Conservation (phyloP, 768 basidiomycete genomes). For the Xanthoconium stramineum region DNA sequence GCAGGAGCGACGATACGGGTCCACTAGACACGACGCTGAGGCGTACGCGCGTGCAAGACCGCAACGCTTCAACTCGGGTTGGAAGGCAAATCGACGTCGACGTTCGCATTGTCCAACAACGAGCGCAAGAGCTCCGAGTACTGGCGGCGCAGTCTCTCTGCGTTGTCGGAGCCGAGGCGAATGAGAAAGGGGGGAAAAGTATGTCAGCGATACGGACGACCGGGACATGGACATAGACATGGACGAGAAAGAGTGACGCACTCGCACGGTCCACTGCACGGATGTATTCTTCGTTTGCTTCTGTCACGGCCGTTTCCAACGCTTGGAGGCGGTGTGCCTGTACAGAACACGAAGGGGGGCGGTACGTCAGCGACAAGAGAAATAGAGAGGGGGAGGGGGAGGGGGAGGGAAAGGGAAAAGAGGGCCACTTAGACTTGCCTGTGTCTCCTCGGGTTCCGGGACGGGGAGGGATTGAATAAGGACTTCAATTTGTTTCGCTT, state of each 20-base stretch:
- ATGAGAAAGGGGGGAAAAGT: no score
- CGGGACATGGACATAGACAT: no score
- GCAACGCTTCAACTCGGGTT: background rate
- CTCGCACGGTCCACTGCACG: constrained; percentile 73
- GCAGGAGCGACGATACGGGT: background rate
- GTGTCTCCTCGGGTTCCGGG: constrained; percentile 74
- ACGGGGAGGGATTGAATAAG: constrained; percentile 77
- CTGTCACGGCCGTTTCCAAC: constrained; percentile 67
- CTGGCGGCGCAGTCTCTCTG: constrained; percentile 60
- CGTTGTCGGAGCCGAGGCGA: background rate
- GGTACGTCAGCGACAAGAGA: background rate
- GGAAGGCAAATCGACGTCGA: constrained; percentile 23
- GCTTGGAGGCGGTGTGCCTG: constrained; percentile 65
- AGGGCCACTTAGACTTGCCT: constrained; percentile 35
- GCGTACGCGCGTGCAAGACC: background rate
- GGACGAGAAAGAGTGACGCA: constrained; percentile 37
- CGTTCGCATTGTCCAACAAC: constrained; percentile 56
- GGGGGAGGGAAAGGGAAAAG: no score
- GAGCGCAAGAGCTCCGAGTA: constrained; percentile 54
- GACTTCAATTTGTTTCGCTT: constrained; percentile 87
- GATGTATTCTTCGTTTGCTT: constrained; percentile 74
- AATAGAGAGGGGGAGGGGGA: no score
- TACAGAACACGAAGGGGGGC: background rate
- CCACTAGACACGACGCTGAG: background rate
- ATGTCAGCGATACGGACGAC: background rate